Evolutionary conservation across 306 rosid genomes (phyloP), one percentile per base, ranked within the genome.

Genomic region (Vicia sativa): DNA sequence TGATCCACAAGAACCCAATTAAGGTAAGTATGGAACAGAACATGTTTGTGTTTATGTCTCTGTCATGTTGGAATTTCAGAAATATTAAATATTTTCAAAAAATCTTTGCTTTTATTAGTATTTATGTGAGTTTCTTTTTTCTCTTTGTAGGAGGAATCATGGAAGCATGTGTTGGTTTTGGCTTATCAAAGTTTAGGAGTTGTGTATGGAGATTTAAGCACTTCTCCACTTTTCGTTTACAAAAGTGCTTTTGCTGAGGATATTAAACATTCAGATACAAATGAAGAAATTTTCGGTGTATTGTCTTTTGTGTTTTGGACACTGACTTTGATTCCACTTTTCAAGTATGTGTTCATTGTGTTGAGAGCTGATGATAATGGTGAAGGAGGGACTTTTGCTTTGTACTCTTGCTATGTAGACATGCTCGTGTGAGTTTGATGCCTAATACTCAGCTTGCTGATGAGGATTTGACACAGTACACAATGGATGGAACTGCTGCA

Each of bases 101-200:
- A 68, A 55, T 68, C 72, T 74, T 68, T 50, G 59, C 67, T 74
- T 72, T 81, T 79, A 8, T 41, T 28, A 19, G 28, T n/a, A n/a
- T n/a, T 70, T 56, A 18, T 75, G 57, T 48, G 54, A 48, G n/a
- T n/a, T 42, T 4, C 55, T 18, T 34, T 56, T 69, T 16, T 61
- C n/a, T 45, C 16, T 38, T 72, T 62, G 82, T 86, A 92, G 96
- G 92, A 84, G 15, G 86, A 87, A 65, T 92, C 96, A 50, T 92
- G 98, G 98, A 89, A 78, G 81, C 84, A 92, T 4, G 84, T 92
- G 68, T 54, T 92, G 60, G 85, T 89, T 58, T 70, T 93, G 79
- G 98, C 96, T 11, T 92, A 89, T 65, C 98, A 92, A 68, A 92
- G 98, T 77, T 80, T 92, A 76, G 98, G 98, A 53, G 96, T 92